These are phyloP conservation scores for Sambucus nigra DNA, from an alignment of 129 eudicot species.

Conservation along the genomic window DNA sequence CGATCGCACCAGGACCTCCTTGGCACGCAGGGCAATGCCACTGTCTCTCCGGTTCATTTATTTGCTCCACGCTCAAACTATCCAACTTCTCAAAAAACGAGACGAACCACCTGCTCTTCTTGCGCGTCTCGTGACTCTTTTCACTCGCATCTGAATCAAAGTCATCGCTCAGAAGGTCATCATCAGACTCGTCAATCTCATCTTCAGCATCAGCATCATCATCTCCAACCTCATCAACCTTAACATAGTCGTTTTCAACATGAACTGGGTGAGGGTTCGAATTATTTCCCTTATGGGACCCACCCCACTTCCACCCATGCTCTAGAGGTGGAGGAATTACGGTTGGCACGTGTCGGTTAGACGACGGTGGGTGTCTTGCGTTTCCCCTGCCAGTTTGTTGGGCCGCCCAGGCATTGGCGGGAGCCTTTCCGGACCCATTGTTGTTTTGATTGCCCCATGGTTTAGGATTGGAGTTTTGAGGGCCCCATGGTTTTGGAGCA, in stretches of 20 bases:
- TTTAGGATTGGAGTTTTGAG: constrained; percentile 15
- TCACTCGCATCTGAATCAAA: constrained; percentile 69
- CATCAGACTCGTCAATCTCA: constrained; percentile 45
- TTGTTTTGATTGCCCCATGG: constrained; percentile 36
- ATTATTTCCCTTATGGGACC: not conserved
- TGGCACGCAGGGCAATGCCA: constrained; percentile 97
- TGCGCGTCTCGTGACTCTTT: constrained; percentile 53
- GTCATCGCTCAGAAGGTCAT: constrained; percentile 40
- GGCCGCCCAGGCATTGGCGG: constrained; percentile 16
- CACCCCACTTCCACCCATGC: constrained; percentile 58
- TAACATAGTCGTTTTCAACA: too few relatives aligned
- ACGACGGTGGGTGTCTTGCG: constrained; percentile 19
- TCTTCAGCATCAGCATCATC: constrained; percentile 25
- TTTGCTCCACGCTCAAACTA: constrained; percentile 36
- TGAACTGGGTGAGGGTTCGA: not conserved
- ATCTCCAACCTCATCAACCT: constrained; percentile 15
- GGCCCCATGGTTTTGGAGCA: constrained; percentile 1
- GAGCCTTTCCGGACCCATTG: constrained; percentile 19
- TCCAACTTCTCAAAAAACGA: constrained; percentile 45
- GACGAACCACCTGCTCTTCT: constrained; percentile 51
- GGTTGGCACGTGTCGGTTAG: constrained; percentile 7
- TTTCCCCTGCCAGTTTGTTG: constrained; percentile 30
- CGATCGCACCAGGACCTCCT: constrained; percentile 86
- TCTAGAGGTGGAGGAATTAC: constrained; percentile 46
- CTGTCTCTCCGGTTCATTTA: constrained; percentile 63